Evolutionary conservation across 2,329 filamentous ascomycete species (phyloP), one percentile per base, ranked within the genome.

Genomic region (Aspergillus brunneoviolaceus): DNA sequence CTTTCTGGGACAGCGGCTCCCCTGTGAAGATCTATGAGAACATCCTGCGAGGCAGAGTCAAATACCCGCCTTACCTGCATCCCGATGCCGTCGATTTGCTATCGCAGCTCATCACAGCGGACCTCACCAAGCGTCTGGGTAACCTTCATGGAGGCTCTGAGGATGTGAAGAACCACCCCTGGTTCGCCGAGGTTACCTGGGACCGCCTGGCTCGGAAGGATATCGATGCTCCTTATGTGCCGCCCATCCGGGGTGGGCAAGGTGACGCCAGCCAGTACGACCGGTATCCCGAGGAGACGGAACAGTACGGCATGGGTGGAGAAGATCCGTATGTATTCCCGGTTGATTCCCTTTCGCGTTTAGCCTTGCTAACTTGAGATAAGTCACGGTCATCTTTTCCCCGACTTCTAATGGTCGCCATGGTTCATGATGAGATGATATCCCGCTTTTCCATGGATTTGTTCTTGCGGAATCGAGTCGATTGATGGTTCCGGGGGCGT

Each of bases 11-110:
- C 76, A 91, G 91, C 70, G 95, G 94, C 58, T 96, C 92, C 49
- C 94, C 95, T 2, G 96, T 99, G 87, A 97, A 96, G 80, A 99
- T 99, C 72, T 99, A 99, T 80, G 95, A 99, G 81, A 99, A 99
- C 76, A 99, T 99, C 71, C 85, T 99, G 65, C 93, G 92, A 72
- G 95, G 94, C 61, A 89, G 90, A 70, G 91, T 99, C 77, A 98
- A 97, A 80, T 99, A 98, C 75, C 95, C 95, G 57, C 89, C 91
- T 5, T 99, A 98, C 76, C 91, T 99, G 70, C 92, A 98, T 74
- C 88, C 90, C 1, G 95, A 98, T 73, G 95, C 95, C 0, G 92
- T 96, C 74, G 91, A 98, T 75, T 83, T 99, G 60, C 86, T 99
- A 39, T 89, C 95, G 72, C 90, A 92, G 69, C 84, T 99, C 69